phyloP scores from a whole-genome alignment of 129 eudicot species.

The Flaveria trinervia region DNA sequence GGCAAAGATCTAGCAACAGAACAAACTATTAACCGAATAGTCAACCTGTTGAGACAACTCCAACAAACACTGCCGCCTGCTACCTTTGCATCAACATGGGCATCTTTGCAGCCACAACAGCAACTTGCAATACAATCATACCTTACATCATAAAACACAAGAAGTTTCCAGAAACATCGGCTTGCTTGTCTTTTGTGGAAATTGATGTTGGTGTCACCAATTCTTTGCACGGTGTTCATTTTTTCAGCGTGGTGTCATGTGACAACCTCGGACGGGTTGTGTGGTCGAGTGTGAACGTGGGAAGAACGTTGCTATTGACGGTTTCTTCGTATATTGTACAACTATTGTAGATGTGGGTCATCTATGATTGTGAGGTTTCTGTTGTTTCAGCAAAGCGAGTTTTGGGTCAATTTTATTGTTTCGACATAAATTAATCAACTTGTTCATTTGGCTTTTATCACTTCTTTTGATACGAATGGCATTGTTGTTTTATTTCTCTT shows the following conservation, averaged over 20 bases:
- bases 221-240: slow-evolving; percentile 55
- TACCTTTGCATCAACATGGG: slow-evolving; percentile 75
- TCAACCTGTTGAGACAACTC: slow-evolving; percentile 82
- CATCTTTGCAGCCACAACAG: slow-evolving; percentile 95
- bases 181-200: slow-evolving; percentile 21
- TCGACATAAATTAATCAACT: slow-evolving; percentile 24
- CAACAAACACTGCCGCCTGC: slow-evolving; percentile 90
- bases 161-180: slow-evolving; percentile 19
- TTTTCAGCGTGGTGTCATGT: slow-evolving; percentile 41
- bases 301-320: slow-evolving; percentile 27
- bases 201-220: slow-evolving; percentile 39
- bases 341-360: slow-evolving; percentile 36
- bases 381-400: slow-evolving; percentile 49
- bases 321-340: slow-evolving; percentile 44
- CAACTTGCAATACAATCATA: slow-evolving; percentile 87
- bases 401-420: slow-evolving; percentile 51
- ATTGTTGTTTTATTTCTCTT: neutral
- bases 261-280: slow-evolving; percentile 47
- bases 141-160: slow-evolving; percentile 50
- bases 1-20: slow-evolving; percentile 96
- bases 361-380: slow-evolving; percentile 40
- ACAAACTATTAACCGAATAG: slow-evolving; percentile 81
- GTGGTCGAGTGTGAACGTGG: slow-evolving; percentile 56
- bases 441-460: slow-evolving; percentile 10
- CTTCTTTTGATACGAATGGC: neutral